Evolutionary conservation across 169 alveolate species (phyloP).

Genomic region (Perkinsus marinus): DNA sequence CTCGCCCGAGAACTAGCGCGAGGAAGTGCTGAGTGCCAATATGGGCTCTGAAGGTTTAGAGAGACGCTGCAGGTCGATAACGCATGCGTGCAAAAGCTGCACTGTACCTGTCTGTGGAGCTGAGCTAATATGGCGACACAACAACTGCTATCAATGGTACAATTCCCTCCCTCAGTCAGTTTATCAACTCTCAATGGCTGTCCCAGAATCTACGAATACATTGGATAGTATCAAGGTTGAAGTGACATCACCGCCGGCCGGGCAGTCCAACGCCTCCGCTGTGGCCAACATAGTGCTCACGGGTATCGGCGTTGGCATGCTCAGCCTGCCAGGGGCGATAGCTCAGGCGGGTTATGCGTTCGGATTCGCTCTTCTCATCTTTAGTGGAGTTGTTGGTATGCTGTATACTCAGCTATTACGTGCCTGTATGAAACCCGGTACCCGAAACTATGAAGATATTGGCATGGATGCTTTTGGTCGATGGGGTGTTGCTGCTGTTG

Average conservation of each 20-base stretch:
- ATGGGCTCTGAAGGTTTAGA: no score
- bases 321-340: background rate
- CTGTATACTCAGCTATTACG: background rate
- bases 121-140: no score
- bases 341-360: background rate
- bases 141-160: no score
- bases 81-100: no score
- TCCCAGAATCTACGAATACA: no score
- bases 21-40: no score
- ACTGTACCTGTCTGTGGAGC: no score
- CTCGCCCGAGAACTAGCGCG: no score
- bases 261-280: background rate
- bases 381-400: background rate
- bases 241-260: background rate
- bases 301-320: background rate
- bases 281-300: background rate
- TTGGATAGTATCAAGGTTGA: background rate
- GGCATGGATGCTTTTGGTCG: background rate
- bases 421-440: background rate
- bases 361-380: background rate
- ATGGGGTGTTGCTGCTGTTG: background rate
- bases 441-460: background rate
- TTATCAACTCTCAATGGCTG: no score
- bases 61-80: no score
- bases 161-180: no score